Evolutionary conservation across 352 stramenopile species (phyloP).

Genomic region (Albugo laibachii): DNA sequence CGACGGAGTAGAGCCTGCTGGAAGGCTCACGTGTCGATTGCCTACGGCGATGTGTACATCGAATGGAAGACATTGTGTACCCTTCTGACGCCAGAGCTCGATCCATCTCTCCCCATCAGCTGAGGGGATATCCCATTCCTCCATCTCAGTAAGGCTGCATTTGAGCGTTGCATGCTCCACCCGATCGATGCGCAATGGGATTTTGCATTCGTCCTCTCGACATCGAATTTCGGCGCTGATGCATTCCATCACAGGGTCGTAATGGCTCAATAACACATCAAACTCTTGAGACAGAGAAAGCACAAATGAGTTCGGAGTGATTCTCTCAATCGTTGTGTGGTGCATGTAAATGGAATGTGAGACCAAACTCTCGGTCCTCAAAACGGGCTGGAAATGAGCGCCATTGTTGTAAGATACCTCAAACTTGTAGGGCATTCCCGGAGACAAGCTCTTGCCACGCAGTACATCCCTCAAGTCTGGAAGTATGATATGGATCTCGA

Average conservation of each 20-base stretch:
- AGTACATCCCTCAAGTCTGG: background rate
- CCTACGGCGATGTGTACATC: constrained; percentile 32
- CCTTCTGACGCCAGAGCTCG: constrained; percentile 2
- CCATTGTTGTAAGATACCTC: constrained; percentile 43
- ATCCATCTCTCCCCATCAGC: background rate
- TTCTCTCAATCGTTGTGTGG: constrained; percentile 14
- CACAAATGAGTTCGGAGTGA: constrained; percentile 35
- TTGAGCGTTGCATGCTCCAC: constrained; percentile 12
- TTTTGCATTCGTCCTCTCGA: constrained; percentile 1
- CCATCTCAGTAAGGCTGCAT: constrained; percentile 18
- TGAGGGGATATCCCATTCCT: constrained; percentile 16
- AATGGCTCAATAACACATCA: constrained; percentile 3
- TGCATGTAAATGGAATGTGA: constrained; percentile 25
- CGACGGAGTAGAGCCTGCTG: constrained; percentile 11
- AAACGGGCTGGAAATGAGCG: constrained; percentile 14
- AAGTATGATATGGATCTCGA: constrained; percentile 1
- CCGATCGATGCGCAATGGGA: constrained; percentile 10
- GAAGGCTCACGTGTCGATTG: constrained; percentile 5
- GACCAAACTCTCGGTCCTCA: background rate
- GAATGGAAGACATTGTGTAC: constrained; percentile 9
- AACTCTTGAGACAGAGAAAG: constrained; percentile 11
- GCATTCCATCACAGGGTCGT: constrained; percentile 1
- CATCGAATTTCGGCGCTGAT: constrained; percentile 4
- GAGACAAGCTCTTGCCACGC: background rate
- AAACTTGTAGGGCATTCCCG: constrained; percentile 14